Base-by-base conservation (phyloP, 2,329 filamentous ascomycete genomes). In the Venturiaceae sp. region DNA sequence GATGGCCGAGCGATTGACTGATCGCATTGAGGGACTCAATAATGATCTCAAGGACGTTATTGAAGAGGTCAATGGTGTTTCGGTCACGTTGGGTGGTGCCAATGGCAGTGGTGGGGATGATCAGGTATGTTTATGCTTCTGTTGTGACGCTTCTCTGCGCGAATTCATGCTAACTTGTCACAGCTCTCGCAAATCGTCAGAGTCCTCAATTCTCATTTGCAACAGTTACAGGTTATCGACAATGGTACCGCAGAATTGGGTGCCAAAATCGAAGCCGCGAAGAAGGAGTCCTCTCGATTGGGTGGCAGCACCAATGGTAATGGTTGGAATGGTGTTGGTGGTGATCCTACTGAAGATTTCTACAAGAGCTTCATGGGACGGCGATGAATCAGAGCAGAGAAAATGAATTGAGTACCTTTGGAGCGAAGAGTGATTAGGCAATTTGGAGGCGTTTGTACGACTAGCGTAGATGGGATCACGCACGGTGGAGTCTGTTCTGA, bases 21-120 rank as follows among this genome's bases (percentile, higher is more conserved):
- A 95, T 69, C 85, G 90, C 63, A 79, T 99, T 63, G 92, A 95
- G 60, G 91, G 95, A 66, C 95, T 97, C 84, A 91, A 90, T 68
- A 89, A 90, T 69, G 91, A 96, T 69, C 79, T 99, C 62, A 85
- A 84, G 53, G 92, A 90, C 75, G 97, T 99, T 91, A 95, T 99
- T 66, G 92, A 95, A 69, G 94, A 97, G 74, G 95, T 99, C 70
- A 99, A 99, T 70, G 84, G 86, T 65, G 92, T 95, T 62, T 94
- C 90, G n/a, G 83, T 88, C 58, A 90, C 86, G 26, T 77, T 99
- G 64, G 92, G 85, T 80, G 44, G 44, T 30, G 32, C 32, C 41
- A 96, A 95, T 80, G 90, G 88, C 60, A 87, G 82, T 73, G 95
- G 95, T 74, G 83, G 89, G 30, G 71, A 74, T 62, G 66, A 69